These are phyloP conservation scores for Knoxdaviesia proteae DNA, from an alignment of 2,329 filamentous ascomycete species.

Conservation along the genomic window DNA sequence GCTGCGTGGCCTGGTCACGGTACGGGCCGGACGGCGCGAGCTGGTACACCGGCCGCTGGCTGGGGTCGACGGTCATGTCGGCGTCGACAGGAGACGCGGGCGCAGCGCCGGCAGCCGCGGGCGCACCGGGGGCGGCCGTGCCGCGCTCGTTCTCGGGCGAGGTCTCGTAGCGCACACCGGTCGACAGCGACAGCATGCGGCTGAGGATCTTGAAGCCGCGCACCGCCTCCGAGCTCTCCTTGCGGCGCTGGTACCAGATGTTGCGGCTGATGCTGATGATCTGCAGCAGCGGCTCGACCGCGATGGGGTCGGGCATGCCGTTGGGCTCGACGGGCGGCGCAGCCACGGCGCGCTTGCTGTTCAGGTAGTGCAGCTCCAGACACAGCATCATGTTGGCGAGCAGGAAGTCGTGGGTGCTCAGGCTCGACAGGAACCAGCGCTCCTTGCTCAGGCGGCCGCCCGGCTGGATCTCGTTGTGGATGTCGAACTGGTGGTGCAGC, in stretches of 20 bases:
- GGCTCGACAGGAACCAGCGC: slow-evolving; percentile 20
- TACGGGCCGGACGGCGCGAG: background rate
- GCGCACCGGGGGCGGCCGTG: background rate
- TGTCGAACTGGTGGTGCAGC: slow-evolving; percentile 18
- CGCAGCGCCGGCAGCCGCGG: background rate
- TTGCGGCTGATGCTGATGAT: slow-evolving; percentile 10
- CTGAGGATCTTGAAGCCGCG: slow-evolving; percentile 12
- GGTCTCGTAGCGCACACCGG: slow-evolving; percentile 8
- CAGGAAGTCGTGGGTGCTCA: slow-evolving; percentile 23
- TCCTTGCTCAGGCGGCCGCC: slow-evolving; percentile 17
- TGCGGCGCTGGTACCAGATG: slow-evolving; percentile 10
- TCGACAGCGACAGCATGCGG: slow-evolving; percentile 11
- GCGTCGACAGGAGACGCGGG: background rate
- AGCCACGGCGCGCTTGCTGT: background rate
- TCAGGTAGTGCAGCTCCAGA: slow-evolving; percentile 12
- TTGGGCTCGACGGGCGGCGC: background rate
- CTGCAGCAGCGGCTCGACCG: slow-evolving; percentile 9
- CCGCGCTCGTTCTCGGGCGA: slow-evolving; percentile 6
- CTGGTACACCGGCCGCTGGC: background rate
- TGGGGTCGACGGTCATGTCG: background rate
- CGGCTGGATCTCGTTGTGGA: slow-evolving; percentile 18
- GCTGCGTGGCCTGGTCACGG: background rate
- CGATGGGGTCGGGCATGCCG: slow-evolving; percentile 4
- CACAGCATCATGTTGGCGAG: slow-evolving; percentile 24
- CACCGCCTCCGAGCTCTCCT: slow-evolving; percentile 10